These are phyloP conservation scores for Colletotrichum spaethianum DNA, from an alignment of 2,329 filamentous ascomycete genomes.

Conservation along the genomic window DNA sequence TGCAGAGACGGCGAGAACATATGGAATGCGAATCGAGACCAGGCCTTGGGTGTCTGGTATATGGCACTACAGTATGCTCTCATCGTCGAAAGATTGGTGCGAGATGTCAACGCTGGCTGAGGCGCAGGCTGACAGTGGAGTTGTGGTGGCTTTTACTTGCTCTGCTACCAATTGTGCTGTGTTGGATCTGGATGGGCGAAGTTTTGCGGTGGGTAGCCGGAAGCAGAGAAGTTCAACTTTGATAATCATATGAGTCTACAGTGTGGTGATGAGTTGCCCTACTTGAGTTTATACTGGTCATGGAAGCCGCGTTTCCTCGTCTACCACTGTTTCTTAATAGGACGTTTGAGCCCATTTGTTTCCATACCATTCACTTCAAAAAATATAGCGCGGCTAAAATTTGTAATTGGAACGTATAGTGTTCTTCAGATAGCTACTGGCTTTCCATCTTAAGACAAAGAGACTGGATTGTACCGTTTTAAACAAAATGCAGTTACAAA, in stretches of 20 bases:
- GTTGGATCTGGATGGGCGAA: conserved; percentile 54
- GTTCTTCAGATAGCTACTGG: no score
- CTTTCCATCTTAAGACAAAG: no score
- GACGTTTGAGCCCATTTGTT: no score
- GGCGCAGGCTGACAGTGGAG: conserved; percentile 60
- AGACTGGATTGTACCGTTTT: no score
- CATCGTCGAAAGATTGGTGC: conserved; percentile 60
- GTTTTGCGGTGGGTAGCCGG: not conserved
- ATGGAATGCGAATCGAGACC: conserved; percentile 72
- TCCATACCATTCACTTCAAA: no score
- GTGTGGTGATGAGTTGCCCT: not conserved
- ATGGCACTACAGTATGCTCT: conserved; percentile 63
- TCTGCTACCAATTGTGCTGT: conserved; percentile 55
- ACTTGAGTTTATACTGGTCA: no score
- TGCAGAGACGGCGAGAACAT: conserved; percentile 72
- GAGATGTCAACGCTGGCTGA: conserved; percentile 62
- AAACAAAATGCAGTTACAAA: no score
- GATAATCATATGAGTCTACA: not conserved
- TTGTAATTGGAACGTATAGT: no score
- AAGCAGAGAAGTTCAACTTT: not conserved
- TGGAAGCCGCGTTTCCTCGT: not conserved
- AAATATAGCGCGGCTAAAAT: no score
- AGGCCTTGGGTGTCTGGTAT: conserved; percentile 69
- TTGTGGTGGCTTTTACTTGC: conserved; percentile 65
- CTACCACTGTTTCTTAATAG: not conserved